Conservation (phyloP, 2,329 filamentous ascomycete genomes). For the Penicillium sp. region DNA sequence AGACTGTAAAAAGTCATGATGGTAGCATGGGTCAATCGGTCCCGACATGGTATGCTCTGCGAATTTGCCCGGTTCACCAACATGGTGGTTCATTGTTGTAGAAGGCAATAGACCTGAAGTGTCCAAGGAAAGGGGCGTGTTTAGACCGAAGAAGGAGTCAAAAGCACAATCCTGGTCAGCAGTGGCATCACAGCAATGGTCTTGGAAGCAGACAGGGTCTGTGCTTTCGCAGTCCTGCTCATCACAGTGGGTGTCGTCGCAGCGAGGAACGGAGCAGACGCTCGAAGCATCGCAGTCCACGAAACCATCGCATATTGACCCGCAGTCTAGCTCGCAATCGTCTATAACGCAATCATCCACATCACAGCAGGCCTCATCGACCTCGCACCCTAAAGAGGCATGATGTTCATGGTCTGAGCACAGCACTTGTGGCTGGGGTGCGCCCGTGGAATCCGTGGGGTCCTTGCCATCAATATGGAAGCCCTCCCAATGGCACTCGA, state of each 20-base stretch:
- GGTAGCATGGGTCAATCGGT: constrained; percentile 18
- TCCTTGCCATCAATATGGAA: constrained; percentile 35
- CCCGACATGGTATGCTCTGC: constrained; percentile 17
- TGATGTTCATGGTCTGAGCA: constrained; percentile 30
- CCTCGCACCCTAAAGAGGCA: constrained; percentile 24
- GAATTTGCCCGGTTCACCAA: constrained; percentile 20
- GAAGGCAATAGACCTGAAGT: constrained; percentile 26
- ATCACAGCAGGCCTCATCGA: constrained; percentile 39
- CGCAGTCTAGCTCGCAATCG: constrained; percentile 35
- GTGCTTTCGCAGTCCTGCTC: constrained; percentile 27
- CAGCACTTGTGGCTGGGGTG: constrained; percentile 26
- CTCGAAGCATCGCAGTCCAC: constrained; percentile 38
- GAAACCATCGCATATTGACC: constrained; percentile 41
- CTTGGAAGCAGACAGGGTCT: constrained; percentile 38
- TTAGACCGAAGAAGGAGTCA: constrained; percentile 33
- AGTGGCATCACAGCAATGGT: constrained; percentile 32
- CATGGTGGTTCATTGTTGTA: constrained; percentile 15
- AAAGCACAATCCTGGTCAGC: constrained; percentile 27
- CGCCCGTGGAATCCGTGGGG: constrained; percentile 21
- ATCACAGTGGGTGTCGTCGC: constrained; percentile 22
- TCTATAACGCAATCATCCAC: constrained; percentile 33
- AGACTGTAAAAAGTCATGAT: constrained; percentile 24
- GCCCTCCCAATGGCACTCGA: constrained; percentile 42
- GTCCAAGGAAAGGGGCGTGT: constrained; percentile 29
- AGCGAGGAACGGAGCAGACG: constrained; percentile 34